Percentiles rank a stretch among this genome's conserved stretches.
Evolutionary conservation across 2,329 filamentous ascomycete genomes (phyloP).

Genomic region (Fusarium penzigii): DNA sequence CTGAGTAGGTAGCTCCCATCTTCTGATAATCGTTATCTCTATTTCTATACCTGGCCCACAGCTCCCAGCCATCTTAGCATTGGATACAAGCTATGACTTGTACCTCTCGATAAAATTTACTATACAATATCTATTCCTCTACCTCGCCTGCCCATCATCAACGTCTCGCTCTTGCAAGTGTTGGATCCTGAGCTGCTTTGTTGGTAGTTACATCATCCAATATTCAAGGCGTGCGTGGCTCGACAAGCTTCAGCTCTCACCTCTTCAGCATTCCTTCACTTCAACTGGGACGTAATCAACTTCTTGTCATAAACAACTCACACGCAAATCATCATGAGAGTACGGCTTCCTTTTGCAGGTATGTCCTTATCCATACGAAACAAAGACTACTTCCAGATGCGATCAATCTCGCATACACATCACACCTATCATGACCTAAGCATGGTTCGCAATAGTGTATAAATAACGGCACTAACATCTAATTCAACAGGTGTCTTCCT

Average conservation of each 20-base stretch:
- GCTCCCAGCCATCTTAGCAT: not conserved
- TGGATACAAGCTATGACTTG: not conserved
- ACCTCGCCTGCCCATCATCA: not conserved
- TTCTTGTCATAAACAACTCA: not conserved
- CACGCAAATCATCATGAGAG: constrained; percentile 61
- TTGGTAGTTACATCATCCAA: not conserved
- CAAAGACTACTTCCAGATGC: no score
- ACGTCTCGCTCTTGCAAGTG: not conserved
- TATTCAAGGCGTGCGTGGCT: not conserved
- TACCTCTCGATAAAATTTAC: no score
- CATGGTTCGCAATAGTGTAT: not conserved
- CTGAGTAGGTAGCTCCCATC: not conserved
- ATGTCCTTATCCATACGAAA: constrained; percentile 33
- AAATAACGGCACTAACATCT: constrained; percentile 6
- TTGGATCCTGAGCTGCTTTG: not conserved
- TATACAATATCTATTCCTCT: not conserved
- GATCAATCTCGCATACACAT: not conserved
- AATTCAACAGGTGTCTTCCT: constrained; percentile 61
- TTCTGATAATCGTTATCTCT: not conserved
- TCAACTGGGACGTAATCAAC: not conserved
- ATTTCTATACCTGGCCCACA: not conserved
- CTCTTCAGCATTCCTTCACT: not conserved
- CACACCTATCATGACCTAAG: not conserved
- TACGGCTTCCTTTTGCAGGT: constrained; percentile 89
- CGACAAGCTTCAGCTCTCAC: not conserved